Evolutionary conservation across 1,139 yeast genomes (phyloP), one percentile per base, ranked within the genome.

Genomic region (Zygoascus meyerae): DNA sequence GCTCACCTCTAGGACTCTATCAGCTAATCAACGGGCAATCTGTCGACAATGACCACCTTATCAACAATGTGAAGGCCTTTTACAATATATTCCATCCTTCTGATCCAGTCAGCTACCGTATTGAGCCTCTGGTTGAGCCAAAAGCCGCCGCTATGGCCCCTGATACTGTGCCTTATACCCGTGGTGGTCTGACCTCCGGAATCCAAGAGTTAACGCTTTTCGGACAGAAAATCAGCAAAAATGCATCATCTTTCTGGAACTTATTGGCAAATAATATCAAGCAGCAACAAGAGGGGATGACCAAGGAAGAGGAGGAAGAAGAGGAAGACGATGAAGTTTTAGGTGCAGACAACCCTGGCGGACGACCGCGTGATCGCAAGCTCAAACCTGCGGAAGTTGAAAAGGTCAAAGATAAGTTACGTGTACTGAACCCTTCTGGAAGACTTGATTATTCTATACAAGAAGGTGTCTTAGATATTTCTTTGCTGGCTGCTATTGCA

Each of bases 1-100:
- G 97, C 0, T 86, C 95, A 1, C 97, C 97, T 0, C 77, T 84
- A 30, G 96, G 95, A 1, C 79, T 86, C 40, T 84, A 89, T 66
- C 83, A 84, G 60, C 67, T 87, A 28, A 49, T 46, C 34, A 45
- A 45, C 16, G 48, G 52, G 3, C 44, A 45, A 1, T 35, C 40
- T 3, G 33, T 47, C 2, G 35, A 34, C 29, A 38, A 48, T 11
- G 47, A 43, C 47, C 60, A 41, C 37, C 29, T 61, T 38, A 33
- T 17, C 2, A 30, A 30, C 15, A 40, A 74, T 41, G 81, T 84
- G 54, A 62, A 69, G 8, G 77, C 81, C 52, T 65, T 83, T 42
- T 89, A 83, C 67, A 89, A 89, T 60, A 66, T 89, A 4, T 86
- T 83, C 67, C 95, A 90, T 58, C 86, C 90, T 0, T 82, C 94